A percentile compares a stretch with the other conserved stretches of the same genome.
Conservation (phyloP, 2,329 filamentous ascomycete species). For the Mycocentrospora acerina region DNA sequence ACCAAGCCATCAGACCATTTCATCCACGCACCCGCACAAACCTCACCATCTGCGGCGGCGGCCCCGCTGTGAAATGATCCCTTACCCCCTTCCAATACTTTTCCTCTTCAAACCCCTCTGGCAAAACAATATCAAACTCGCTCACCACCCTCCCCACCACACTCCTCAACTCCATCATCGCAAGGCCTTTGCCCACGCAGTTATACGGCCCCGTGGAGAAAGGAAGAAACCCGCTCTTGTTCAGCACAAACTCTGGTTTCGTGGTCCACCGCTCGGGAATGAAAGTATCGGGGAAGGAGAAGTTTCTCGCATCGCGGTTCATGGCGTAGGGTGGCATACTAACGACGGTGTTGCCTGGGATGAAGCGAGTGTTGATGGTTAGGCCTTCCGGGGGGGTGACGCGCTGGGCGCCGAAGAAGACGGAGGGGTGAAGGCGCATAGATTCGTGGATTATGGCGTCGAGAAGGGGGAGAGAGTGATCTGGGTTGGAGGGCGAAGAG, state of each 20-base stretch:
- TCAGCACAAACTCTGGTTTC: conserved; percentile 16
- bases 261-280: conserved; percentile 28
- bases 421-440: conserved; percentile 29
- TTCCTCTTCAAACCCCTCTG: conserved; percentile 15
- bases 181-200: conserved; percentile 67
- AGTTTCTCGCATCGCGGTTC: conserved; percentile 21
- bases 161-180: conserved; percentile 64
- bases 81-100: conserved; percentile 20
- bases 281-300: conserved; percentile 23
- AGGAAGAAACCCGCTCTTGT: conserved; percentile 64
- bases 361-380: conserved; percentile 16
- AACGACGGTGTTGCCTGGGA: conserved; percentile 33
- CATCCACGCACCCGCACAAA: conserved; percentile 10
- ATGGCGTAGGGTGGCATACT: conserved; percentile 20
- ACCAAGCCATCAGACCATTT: no score
- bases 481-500: conserved; percentile 9
- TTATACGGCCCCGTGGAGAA: conserved; percentile 67
- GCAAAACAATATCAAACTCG: conserved; percentile 53
- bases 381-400: conserved; percentile 33
- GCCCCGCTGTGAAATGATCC: conserved; percentile 28
- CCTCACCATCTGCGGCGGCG: conserved; percentile 16
- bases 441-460: conserved; percentile 29
- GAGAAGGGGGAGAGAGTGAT: conserved; percentile 15
- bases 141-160: conserved; percentile 61
- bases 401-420: conserved; percentile 29